phyloP scores from a whole-genome alignment of 306 rosid species.

The Rubus parviflorus region DNA sequence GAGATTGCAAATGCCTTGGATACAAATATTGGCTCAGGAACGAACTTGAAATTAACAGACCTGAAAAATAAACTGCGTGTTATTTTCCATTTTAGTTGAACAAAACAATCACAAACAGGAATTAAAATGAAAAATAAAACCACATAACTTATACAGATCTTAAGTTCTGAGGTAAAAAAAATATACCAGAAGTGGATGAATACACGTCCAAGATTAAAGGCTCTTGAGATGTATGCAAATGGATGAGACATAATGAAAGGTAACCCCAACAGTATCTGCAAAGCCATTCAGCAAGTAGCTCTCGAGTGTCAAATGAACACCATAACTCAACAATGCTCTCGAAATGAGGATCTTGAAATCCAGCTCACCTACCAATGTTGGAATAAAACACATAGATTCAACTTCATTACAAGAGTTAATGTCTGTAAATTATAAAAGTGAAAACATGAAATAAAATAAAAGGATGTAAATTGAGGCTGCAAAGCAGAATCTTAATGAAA shows the following conservation, averaged over 20 bases:
- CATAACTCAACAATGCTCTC: constrained; percentile 35
- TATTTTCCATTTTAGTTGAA: constrained; percentile 28
- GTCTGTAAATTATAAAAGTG: constrained; percentile 21
- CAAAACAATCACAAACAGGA: not conserved
- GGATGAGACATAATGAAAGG: constrained; percentile 82
- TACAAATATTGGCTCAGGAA: constrained; percentile 78
- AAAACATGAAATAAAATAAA: constrained; percentile 19
- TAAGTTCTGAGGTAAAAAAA: constrained; percentile 17
- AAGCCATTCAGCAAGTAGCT: constrained; percentile 44
- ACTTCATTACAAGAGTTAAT: constrained; percentile 31
- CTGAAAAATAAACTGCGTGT: constrained; percentile 46
- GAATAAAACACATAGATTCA: constrained; percentile 33
- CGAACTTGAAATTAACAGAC: constrained; percentile 94
- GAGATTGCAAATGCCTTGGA: constrained; percentile 77
- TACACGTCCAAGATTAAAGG: constrained; percentile 95
- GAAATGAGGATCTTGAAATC: constrained; percentile 34
- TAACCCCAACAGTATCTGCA: constrained; percentile 81
- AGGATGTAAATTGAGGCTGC: not conserved
- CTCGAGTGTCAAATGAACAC: constrained; percentile 32
- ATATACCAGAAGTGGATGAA: constrained; percentile 94
- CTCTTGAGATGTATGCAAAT: constrained; percentile 73
- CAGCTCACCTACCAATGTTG: constrained; percentile 63
- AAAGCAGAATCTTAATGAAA: constrained; percentile 18
- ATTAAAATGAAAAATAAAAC: not conserved
- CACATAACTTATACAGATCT: constrained; percentile 15